phyloP scores from a whole-genome alignment of 1,284 basidiomycete species.

The Takashimella tepidaria region DNA sequence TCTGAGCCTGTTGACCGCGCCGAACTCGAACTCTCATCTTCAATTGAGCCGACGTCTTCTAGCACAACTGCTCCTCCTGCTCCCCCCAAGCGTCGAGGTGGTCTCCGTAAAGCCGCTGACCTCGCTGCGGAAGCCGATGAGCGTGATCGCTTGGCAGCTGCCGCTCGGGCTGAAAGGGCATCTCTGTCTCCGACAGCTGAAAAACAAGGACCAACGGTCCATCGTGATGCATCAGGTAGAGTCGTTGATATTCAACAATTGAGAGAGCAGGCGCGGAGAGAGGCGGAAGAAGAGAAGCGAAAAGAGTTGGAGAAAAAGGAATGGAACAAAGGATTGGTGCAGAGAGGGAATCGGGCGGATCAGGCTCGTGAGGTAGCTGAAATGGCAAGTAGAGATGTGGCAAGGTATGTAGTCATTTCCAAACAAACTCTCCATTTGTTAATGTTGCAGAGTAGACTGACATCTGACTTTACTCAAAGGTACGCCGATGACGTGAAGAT shows the following conservation, averaged over 20 bases:
- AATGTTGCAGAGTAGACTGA: neutral
- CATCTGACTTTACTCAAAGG: constrained; percentile 30
- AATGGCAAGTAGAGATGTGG: constrained; percentile 62
- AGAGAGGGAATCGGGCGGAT: constrained; percentile 70
- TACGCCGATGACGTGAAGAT: constrained; percentile 76
- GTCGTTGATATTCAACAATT: constrained; percentile 83
- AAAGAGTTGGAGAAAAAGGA: constrained; percentile 85
- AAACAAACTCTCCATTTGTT: neutral
- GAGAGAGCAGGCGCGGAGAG: constrained; percentile 69
- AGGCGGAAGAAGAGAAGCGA: constrained; percentile 72
- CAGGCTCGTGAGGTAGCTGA: constrained; percentile 61
- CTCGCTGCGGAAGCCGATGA: constrained; percentile 52
- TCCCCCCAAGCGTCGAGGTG: constrained; percentile 55
- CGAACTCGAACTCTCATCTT: constrained; percentile 9
- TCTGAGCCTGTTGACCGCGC: constrained; percentile 21
- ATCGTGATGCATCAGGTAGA: constrained; percentile 82
- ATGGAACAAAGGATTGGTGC: constrained; percentile 92
- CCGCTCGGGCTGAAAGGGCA: constrained; percentile 49
- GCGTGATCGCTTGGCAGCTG: constrained; percentile 18
- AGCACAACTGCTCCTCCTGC: neutral
- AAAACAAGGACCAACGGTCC: constrained; percentile 66
- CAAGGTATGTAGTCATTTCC: constrained; percentile 51
- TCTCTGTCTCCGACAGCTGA: constrained; percentile 49
- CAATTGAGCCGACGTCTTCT: constrained; percentile 23
- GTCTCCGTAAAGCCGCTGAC: constrained; percentile 63